Evolutionary conservation across 1,284 basidiomycete species (phyloP), one percentile per base, ranked within the genome.

Genomic region (Ganoderma multipileum): DNA sequence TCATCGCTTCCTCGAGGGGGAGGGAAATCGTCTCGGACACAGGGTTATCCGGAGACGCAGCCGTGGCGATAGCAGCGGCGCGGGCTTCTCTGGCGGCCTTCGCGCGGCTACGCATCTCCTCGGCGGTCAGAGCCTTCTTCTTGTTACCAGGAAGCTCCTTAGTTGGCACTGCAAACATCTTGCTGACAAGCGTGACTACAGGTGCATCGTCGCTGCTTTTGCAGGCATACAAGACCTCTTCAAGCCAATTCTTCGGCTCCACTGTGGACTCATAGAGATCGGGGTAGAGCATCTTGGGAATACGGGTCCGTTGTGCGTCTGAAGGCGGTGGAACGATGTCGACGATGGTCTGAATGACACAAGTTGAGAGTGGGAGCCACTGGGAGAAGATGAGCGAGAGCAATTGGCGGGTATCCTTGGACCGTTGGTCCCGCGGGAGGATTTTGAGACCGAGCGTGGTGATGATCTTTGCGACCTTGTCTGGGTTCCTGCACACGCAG

Each of bases 361-460:
- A 93, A 0, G 96, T 94, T 0, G 97, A 97, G 5, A 99, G 86
- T 0, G 98, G 94, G 1, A 99, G 88, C 98, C 98, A 99, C 81
- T 99, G 96, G 30, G 94, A 92, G 80, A 98, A 96, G 72, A 99
- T 94, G 41, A 94, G 83, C 16, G 89, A 91, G 50, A 99, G 89
- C 9, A 99, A 87, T 72, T 93, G 89, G 41, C 93, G 89, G 7
- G 92, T 86, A 77, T 99, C 97, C 79, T 98, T 99, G 14, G 95
- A 91, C 79, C 91, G 95, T 68, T 99, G 86, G 75, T 99, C 98
- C 58, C 97, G 91, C 41, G 95, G 93, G 12, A 89, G 87, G 42
- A 99, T 90, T 76, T 95, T 96, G 70, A 99, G 84, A 73, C 89
- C 89, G 60, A 99, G 86, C 0, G 96, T 86, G 1, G 87, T 83